Percentiles rank a stretch among this genome's conserved stretches.
Conservation (phyloP, 129 eudicot species). For the Chrysanthemum lavandulifolium region DNA sequence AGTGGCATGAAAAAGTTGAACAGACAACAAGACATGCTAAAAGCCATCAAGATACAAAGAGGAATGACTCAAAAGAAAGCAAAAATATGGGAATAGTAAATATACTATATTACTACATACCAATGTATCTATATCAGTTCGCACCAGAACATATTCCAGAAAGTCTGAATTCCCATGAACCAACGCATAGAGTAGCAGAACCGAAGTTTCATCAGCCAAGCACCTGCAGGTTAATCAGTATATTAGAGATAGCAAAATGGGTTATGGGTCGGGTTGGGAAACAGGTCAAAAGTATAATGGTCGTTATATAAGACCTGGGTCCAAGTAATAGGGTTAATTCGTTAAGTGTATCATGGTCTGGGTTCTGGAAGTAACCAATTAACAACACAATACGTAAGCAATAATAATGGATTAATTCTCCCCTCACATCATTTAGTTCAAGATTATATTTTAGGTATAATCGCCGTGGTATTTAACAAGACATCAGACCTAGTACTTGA, state of each 20-base stretch:
- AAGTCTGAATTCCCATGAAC: slow-evolving; percentile 88
- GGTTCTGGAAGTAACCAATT: slow-evolving; percentile 7
- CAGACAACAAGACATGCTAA: slow-evolving; percentile 12
- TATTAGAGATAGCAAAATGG: slow-evolving; percentile 19
- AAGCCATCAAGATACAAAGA: neutral
- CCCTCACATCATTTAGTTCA: neutral
- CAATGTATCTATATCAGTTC: slow-evolving; percentile 95
- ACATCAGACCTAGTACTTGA: slow-evolving; percentile 3
- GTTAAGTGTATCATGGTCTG: neutral
- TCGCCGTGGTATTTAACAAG: neutral
- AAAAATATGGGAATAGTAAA: slow-evolving; percentile 6
- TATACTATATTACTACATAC: slow-evolving; percentile 43
- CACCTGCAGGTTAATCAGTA: slow-evolving; percentile 57
- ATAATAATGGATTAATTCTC: neutral
- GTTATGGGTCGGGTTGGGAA: neutral
- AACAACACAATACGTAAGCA: slow-evolving; percentile 12
- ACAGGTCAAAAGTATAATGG: neutral
- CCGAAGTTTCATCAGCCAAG: slow-evolving; percentile 83
- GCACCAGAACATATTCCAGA: slow-evolving; percentile 92
- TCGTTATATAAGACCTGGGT: neutral
- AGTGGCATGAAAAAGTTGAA: slow-evolving; percentile 11
- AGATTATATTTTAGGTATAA: neutral
- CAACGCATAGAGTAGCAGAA: slow-evolving; percentile 78
- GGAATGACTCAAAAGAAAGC: slow-evolving; percentile 6
- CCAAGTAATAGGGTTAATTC: neutral